Conservation (phyloP, 495 filamentous ascomycete genomes). For the Margaritispora aquatica region DNA sequence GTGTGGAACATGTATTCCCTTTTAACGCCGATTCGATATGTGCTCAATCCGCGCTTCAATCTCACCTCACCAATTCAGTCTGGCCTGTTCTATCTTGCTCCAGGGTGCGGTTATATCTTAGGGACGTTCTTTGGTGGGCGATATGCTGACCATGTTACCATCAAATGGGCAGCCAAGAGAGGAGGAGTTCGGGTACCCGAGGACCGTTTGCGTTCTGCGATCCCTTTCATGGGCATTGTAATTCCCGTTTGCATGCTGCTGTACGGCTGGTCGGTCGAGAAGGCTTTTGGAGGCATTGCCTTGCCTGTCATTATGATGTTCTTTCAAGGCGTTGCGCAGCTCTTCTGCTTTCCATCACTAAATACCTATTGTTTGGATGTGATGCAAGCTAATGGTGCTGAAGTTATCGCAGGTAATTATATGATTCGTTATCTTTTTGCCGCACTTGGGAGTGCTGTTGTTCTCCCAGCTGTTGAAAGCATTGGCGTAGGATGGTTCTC, state of each 20-base stretch:
- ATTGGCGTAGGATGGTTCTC: constrained; percentile 67
- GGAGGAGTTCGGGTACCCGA: constrained; percentile 56
- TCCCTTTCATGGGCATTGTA: constrained; percentile 52
- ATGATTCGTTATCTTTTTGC: constrained; percentile 64
- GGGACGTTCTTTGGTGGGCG: constrained; percentile 68
- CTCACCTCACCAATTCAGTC: constrained; percentile 59
- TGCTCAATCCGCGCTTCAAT: constrained; percentile 66
- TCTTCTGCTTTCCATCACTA: constrained; percentile 66
- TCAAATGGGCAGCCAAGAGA: constrained; percentile 53
- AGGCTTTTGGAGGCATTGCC: constrained; percentile 54
- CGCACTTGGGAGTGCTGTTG: constrained; percentile 57
- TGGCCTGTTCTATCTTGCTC: constrained; percentile 69
- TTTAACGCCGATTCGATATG: constrained; percentile 68
- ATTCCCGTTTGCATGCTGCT: constrained; percentile 62
- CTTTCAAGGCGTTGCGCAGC: constrained; percentile 61
- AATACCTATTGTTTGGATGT: constrained; percentile 76
- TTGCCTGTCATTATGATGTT: constrained; percentile 67
- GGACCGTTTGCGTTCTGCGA: constrained; percentile 57
- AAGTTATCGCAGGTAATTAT: constrained; percentile 71
- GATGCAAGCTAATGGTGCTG: constrained; percentile 56
- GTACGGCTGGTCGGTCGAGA: constrained; percentile 69
- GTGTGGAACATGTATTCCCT: constrained; percentile 72
- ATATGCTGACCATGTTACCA: constrained; percentile 61
- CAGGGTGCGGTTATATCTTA: constrained; percentile 61
- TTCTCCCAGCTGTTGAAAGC: constrained; percentile 55